These are phyloP conservation scores for Termitomyces sp. DNA, from an alignment of 768 basidiomycete genomes.

Conservation along the genomic window DNA sequence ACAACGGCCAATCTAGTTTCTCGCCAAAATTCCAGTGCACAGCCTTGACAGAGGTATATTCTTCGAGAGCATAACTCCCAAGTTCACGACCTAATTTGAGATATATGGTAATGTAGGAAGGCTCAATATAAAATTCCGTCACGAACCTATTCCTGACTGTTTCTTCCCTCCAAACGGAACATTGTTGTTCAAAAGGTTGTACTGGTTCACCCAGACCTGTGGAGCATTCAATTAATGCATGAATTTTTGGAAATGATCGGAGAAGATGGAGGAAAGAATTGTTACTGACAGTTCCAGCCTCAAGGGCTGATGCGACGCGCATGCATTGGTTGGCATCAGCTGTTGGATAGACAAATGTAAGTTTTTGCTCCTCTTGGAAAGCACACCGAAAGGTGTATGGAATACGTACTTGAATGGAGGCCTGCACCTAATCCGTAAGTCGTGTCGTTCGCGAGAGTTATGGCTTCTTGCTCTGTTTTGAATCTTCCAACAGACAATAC, in stretches of 20 bases:
- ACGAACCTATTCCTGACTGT: conserved; percentile 80
- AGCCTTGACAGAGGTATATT: conserved; percentile 80
- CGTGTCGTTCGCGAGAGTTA: conserved; percentile 82
- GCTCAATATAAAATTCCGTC: background rate
- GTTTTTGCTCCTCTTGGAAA: background rate
- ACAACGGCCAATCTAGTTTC: conserved; percentile 76
- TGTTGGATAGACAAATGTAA: conserved; percentile 21
- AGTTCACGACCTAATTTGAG: conserved; percentile 71
- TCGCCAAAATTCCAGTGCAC: conserved; percentile 89
- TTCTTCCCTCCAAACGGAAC: conserved; percentile 97
- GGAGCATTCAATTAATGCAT: background rate
- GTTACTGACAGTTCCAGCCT: conserved; percentile 78
- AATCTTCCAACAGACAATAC: conserved; percentile 84
- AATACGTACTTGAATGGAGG: conserved; percentile 72
- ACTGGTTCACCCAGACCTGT: conserved; percentile 92
- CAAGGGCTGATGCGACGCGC: conserved; percentile 79
- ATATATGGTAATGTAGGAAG: background rate
- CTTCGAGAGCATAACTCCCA: conserved; percentile 79
- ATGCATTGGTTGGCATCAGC: conserved; percentile 87
- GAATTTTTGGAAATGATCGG: background rate
- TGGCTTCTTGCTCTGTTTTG: conserved; percentile 83
- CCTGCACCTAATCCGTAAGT: conserved; percentile 91
- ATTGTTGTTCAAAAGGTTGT: conserved; percentile 79
- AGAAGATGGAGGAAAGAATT: background rate
- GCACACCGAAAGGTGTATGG: background rate